Evolutionary conservation across 257 asterid genomes (phyloP).

Genomic region (Phtheirospermum japonicum): DNA sequence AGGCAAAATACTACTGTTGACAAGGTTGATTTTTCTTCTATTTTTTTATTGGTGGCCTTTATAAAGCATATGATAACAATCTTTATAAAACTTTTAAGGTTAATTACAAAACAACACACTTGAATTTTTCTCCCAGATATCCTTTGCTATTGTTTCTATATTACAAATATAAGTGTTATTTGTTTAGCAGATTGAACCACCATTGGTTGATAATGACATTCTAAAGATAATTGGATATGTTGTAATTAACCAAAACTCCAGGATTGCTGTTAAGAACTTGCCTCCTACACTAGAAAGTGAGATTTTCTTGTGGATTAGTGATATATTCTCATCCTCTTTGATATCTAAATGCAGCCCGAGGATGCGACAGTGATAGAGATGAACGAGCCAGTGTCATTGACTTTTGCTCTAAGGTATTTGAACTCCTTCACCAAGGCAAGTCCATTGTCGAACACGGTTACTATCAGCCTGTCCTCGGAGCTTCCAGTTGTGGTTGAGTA

Average conservation of each 20-base stretch:
- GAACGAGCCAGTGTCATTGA: conserved; percentile 80
- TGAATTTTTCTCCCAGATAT: not conserved
- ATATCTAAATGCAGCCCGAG: conserved; percentile 54
- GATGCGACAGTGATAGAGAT: conserved; percentile 77
- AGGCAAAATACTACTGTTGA: conserved; percentile 89
- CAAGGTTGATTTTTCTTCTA: conserved; percentile 44
- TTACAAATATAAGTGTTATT: not conserved
- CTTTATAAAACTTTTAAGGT: not conserved
- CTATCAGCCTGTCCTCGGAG: conserved; percentile 75
- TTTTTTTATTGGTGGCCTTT: conserved; percentile 11
- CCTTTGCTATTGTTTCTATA: not conserved
- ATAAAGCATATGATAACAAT: not conserved
- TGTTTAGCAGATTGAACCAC: too few species aligned
- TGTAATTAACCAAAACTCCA: too few species aligned
- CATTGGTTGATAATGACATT: too few species aligned
- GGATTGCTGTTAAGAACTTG: too few species aligned
- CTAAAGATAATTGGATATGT: too few species aligned
- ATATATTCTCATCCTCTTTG: not conserved
- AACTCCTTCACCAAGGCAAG: conserved; percentile 81
- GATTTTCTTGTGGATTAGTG: conserved; percentile 14
- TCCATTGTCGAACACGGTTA: conserved; percentile 66
- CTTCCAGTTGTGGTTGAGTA: conserved; percentile 90
- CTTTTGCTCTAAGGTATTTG: conserved; percentile 75
- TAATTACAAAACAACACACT: not conserved
- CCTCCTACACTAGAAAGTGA: not conserved